phyloP scores from a whole-genome alignment of 768 basidiomycete genomes.

The Tulasnella sp. region DNA sequence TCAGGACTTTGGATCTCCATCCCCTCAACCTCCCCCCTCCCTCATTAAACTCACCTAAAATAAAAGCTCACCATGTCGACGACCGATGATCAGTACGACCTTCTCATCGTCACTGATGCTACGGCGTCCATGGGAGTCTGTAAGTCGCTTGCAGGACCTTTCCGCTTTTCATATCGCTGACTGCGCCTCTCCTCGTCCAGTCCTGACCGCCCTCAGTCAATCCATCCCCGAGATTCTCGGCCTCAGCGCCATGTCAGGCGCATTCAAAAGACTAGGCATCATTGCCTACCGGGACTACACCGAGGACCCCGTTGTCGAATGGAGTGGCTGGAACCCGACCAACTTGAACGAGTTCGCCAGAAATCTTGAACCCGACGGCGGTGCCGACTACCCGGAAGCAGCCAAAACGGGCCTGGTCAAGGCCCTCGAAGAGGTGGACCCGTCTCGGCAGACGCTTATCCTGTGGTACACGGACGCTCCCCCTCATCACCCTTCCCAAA shows the following conservation, averaged over 20 bases:
- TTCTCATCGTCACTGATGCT: conserved; percentile 34
- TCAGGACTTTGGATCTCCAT: neutral
- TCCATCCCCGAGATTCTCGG: conserved; percentile 35
- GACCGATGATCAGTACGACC: conserved; percentile 28
- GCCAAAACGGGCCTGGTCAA: conserved; percentile 35
- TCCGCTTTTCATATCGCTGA: neutral
- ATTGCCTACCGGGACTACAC: conserved; percentile 34
- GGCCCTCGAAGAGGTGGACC: conserved; percentile 31
- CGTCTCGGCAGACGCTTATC: conserved; percentile 31
- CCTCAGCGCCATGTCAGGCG: conserved; percentile 33
- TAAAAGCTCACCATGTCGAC: neutral
- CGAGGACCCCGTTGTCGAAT: conserved; percentile 31
- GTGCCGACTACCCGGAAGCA: conserved; percentile 36
- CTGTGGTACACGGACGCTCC: conserved; percentile 37
- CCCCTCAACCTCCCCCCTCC: neutral
- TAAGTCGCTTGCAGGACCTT: conserved; percentile 22
- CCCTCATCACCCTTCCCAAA: conserved; percentile 32
- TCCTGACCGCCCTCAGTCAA: conserved; percentile 30
- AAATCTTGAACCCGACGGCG: conserved; percentile 30
- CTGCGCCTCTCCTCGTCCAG: conserved; percentile 15
- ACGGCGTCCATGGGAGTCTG: conserved; percentile 34
- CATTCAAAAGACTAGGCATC: conserved; percentile 34
- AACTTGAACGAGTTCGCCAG: conserved; percentile 31
- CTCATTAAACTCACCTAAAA: neutral
- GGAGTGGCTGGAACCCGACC: conserved; percentile 33